phyloP scores from a whole-genome alignment of 192 early-diverging fungal genomes.

The Backusella tarrabulga region DNA sequence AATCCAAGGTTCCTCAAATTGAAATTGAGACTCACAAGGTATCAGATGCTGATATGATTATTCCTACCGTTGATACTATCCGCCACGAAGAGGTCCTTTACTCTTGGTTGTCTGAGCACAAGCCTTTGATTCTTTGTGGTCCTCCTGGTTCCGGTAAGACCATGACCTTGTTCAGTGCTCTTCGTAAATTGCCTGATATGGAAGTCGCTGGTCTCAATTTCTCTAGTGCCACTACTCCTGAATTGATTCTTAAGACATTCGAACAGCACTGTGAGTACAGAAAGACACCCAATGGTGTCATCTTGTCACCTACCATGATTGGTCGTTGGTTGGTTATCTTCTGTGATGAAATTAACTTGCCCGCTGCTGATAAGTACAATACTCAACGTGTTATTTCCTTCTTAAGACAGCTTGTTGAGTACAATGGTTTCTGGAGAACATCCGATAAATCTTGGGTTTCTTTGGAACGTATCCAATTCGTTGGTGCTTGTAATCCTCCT shows the following conservation, averaged over 20 bases:
- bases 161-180: slow-evolving; percentile 96
- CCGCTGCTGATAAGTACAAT: slow-evolving; percentile 93
- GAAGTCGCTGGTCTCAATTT: slow-evolving; percentile 99
- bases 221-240: slow-evolving; percentile 95
- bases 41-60: slow-evolving; percentile 87
- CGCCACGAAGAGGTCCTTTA: slow-evolving; percentile 95
- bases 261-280: slow-evolving; percentile 99
- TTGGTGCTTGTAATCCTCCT: slow-evolving; percentile 99
- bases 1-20: slow-evolving; percentile 82
- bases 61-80: slow-evolving; percentile 97
- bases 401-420: slow-evolving; percentile 91
- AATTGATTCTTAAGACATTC: slow-evolving; percentile 91
- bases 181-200: slow-evolving; percentile 91
- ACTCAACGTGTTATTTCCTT: slow-evolving; percentile 98
- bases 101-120: slow-evolving; percentile 94
- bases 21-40: slow-evolving; percentile 96
- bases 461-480: slow-evolving; percentile 97
- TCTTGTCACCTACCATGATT: slow-evolving; percentile 77
- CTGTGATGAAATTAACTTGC: slow-evolving; percentile 99
- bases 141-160: slow-evolving; percentile 99
- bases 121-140: slow-evolving; percentile 94
- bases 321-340: slow-evolving; percentile 98
- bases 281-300: slow-evolving; percentile 88
- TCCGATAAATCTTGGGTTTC: slow-evolving; percentile 92
- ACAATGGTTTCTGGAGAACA: slow-evolving; percentile 95